phyloP scores from a whole-genome alignment of 2,329 filamentous ascomycete species.

The Hymenoscyphus infarciens region DNA sequence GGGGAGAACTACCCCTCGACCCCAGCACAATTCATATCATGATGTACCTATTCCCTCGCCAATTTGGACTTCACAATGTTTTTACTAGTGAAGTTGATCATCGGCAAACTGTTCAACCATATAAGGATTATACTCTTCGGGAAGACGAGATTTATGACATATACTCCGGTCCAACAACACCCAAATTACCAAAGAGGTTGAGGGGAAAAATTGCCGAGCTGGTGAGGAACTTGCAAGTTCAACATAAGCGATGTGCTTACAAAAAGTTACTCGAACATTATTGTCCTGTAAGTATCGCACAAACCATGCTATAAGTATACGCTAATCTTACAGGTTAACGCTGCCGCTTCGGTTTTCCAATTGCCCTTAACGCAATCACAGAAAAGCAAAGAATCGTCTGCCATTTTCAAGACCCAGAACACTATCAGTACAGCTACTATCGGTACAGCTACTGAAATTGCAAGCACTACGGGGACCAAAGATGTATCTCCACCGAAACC shows the following conservation, averaged over 20 bases:
- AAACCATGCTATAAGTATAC: not conserved
- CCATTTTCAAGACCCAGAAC: constrained; percentile 26
- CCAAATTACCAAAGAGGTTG: constrained; percentile 61
- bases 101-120: constrained; percentile 64
- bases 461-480: constrained; percentile 25
- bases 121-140: constrained; percentile 81
- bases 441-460: constrained; percentile 11
- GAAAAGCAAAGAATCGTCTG: constrained; percentile 24
- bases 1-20: constrained; percentile 22
- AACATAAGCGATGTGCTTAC: constrained; percentile 76
- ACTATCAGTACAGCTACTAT: constrained; percentile 11
- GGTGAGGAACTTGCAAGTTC: constrained; percentile 63
- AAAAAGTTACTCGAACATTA: constrained; percentile 74
- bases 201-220: constrained; percentile 59
- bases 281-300: constrained; percentile 53
- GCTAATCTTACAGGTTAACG: constrained; percentile 19
- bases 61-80: constrained; percentile 89
- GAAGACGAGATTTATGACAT: constrained; percentile 69
- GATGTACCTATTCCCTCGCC: constrained; percentile 90
- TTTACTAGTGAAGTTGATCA: constrained; percentile 69
- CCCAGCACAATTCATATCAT: constrained; percentile 67
- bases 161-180: constrained; percentile 24
- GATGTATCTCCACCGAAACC: constrained; percentile 35
- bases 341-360: constrained; percentile 7
- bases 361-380: constrained; percentile 9